A percentile compares a stretch with the other conserved stretches of the same genome.
These are phyloP conservation scores for Clitoria ternatea DNA, from an alignment of 306 rosid genomes.

Conservation along the genomic window DNA sequence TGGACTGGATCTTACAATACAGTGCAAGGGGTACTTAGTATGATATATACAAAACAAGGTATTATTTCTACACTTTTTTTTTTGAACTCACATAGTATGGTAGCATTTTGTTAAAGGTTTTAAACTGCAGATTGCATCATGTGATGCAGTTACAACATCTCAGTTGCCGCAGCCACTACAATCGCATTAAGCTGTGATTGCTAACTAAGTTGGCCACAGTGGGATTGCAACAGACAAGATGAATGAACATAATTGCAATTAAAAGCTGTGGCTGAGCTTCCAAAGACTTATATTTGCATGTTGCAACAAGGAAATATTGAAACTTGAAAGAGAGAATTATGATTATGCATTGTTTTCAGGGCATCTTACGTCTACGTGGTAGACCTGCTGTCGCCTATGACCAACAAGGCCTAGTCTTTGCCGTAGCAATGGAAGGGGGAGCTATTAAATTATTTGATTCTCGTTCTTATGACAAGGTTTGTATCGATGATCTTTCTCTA, in stretches of 20 bases:
- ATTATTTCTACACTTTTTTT: constrained; percentile 6
- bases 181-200: not conserved
- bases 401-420: constrained; percentile 97
- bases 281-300: not conserved
- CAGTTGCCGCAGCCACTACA: not conserved
- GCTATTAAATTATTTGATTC: constrained; percentile 95
- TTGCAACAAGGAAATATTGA: not conserved
- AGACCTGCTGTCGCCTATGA: constrained; percentile 97
- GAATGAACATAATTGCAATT: not conserved
- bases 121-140: not conserved
- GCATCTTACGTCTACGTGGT: constrained; percentile 86
- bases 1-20: not conserved
- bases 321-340: constrained; percentile 21
- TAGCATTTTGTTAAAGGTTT: constrained; percentile 7
- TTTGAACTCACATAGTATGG: not conserved
- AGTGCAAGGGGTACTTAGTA: not conserved
- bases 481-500: constrained; percentile 18
- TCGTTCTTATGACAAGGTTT: constrained; percentile 95
- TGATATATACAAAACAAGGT: not conserved
- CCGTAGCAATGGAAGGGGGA: constrained; percentile 99
- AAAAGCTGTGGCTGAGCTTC: constrained; percentile 3
- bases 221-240: not conserved
- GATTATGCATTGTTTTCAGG: constrained; percentile 65
- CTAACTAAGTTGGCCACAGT: not conserved
- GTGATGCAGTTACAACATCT: not conserved